These are phyloP conservation scores for Apophysomyces trapeziformis DNA, from an alignment of 371 early-diverging fungal genomes.

Conservation along the genomic window DNA sequence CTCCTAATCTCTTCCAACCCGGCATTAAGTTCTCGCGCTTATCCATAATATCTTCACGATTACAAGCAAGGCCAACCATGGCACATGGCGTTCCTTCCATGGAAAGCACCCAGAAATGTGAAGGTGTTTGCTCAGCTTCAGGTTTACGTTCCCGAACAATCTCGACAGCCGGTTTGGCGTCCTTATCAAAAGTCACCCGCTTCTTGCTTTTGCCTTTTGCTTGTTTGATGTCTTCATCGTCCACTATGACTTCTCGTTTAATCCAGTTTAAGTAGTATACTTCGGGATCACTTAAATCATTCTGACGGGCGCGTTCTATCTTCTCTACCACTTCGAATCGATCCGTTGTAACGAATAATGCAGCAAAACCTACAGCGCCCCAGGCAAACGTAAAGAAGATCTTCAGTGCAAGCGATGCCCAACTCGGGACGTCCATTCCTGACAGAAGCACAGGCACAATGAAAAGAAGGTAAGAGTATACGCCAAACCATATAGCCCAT, in stretches of 20 bases:
- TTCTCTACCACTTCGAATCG: conserved; percentile 36
- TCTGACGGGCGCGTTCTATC: conserved; percentile 39
- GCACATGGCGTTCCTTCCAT: conserved; percentile 42
- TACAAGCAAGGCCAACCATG: conserved; percentile 39
- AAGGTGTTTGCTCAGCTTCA: conserved; percentile 32
- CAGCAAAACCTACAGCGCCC: conserved; percentile 37
- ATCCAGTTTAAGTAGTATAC: conserved; percentile 42
- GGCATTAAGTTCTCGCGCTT: conserved; percentile 18
- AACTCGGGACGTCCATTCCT: conserved; percentile 28
- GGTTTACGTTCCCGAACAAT: conserved; percentile 35
- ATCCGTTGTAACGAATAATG: conserved; percentile 38
- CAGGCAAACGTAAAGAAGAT: conserved; percentile 35
- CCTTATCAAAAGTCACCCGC: conserved; percentile 36
- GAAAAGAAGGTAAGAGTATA: conserved; percentile 32
- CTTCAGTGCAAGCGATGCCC: conserved; percentile 24
- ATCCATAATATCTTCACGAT: conserved; percentile 29
- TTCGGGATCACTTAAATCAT: conserved; percentile 48
- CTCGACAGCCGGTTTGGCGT: conserved; percentile 29
- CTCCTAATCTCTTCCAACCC: conserved; percentile 30
- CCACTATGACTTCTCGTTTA: conserved; percentile 18
- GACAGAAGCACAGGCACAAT: conserved; percentile 25
- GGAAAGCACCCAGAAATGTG: conserved; percentile 53
- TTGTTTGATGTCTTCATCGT: conserved; percentile 18
- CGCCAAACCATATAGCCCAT: conserved; percentile 47
- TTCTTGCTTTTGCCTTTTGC: conserved; percentile 26